Evolutionary conservation across 495 filamentous ascomycete genomes (phyloP).

Genomic region (Oidiodendron maius): DNA sequence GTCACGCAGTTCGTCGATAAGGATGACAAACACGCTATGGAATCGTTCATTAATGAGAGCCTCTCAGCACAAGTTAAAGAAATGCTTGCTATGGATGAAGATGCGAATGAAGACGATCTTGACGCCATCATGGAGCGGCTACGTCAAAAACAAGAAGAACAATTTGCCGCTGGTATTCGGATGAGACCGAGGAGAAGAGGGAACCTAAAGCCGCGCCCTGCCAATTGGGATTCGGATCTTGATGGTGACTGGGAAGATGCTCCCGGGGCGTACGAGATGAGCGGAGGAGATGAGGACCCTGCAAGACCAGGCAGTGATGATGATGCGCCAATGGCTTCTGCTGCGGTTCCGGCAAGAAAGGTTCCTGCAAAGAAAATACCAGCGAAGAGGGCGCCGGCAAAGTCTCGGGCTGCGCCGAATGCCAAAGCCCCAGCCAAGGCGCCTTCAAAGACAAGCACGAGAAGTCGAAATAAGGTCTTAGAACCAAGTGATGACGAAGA

Average conservation of each 20-base stretch:
- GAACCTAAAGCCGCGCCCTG: conserved; percentile 61
- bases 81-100: conserved; percentile 61
- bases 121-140: conserved; percentile 65
- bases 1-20: conserved; percentile 92
- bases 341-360: conserved; percentile 29
- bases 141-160: conserved; percentile 61
- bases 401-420: conserved; percentile 43
- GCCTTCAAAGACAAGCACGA: conserved; percentile 22
- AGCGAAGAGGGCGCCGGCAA: conserved; percentile 39
- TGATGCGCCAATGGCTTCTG: conserved; percentile 27
- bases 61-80: conserved; percentile 71
- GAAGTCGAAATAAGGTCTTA: conserved; percentile 25
- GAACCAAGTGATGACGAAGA: conserved; percentile 34
- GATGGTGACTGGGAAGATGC: conserved; percentile 83
- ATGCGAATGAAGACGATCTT: conserved; percentile 54
- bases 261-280: conserved; percentile 55
- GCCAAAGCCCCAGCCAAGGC: conserved; percentile 48
- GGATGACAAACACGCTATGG: conserved; percentile 89
- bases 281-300: conserved; percentile 37
- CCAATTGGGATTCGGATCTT: conserved; percentile 78
- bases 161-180: conserved; percentile 62
- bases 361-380: conserved; percentile 38
- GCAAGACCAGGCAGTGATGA: conserved; percentile 30
- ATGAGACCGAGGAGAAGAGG: conserved; percentile 50
- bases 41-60: conserved; percentile 79